These are phyloP conservation scores for Ceratocystis diversiconidia DNA, from an alignment of 2,329 filamentous ascomycete species.

Conservation along the genomic window DNA sequence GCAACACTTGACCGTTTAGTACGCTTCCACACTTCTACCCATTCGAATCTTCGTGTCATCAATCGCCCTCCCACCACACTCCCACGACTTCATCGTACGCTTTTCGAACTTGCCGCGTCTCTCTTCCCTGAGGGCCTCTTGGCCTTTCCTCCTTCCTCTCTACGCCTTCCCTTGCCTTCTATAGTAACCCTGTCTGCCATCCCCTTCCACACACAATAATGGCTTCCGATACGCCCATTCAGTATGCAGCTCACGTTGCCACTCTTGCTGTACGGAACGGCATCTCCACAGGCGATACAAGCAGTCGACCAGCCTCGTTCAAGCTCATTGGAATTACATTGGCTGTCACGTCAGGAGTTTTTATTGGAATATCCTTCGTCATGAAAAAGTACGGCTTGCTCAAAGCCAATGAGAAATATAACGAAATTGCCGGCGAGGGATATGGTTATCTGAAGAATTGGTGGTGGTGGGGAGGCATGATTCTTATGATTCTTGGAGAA, in stretches of 20 bases:
- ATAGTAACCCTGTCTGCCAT: not conserved
- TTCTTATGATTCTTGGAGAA: constrained; percentile 89
- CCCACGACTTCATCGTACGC: not conserved
- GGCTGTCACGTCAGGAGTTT: constrained; percentile 73
- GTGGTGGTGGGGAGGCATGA: constrained; percentile 96
- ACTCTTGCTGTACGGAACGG: constrained; percentile 24
- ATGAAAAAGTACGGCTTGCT: constrained; percentile 87
- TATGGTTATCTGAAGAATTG: constrained; percentile 93
- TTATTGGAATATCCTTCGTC: constrained; percentile 91
- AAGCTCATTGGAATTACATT: constrained; percentile 78
- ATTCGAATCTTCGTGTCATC: not conserved
- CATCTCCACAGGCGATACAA: constrained; percentile 26
- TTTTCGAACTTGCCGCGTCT: not conserved
- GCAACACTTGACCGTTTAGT: too few relatives aligned
- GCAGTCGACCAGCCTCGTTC: constrained; percentile 42
- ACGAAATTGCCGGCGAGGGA: constrained; percentile 87
- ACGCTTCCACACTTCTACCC: not conserved
- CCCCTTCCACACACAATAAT: not conserved
- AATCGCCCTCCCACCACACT: not conserved
- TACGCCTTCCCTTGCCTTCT: not conserved
- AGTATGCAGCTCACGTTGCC: constrained; percentile 11
- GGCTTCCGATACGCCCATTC: constrained; percentile 5
- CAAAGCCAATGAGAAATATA: constrained; percentile 89
- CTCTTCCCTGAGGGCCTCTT: not conserved
- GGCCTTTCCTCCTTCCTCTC: not conserved